These are phyloP conservation scores for Papiliotrema nemorosa DNA, from an alignment of 1,284 basidiomycete genomes.

Conservation along the genomic window DNA sequence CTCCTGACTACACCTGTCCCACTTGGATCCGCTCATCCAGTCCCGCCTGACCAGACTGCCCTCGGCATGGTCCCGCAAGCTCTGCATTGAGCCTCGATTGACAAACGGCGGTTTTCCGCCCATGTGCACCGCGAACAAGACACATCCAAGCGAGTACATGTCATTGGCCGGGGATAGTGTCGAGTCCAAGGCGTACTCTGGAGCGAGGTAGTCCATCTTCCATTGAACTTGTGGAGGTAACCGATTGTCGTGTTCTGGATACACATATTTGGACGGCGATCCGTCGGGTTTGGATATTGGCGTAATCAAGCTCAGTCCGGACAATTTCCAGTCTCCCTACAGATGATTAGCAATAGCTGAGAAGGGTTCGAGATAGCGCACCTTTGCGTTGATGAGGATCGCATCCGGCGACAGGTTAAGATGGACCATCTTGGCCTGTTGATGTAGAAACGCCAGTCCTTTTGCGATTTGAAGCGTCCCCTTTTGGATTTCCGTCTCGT, in stretches of 20 bases:
- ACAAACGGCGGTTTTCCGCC: conserved; percentile 83
- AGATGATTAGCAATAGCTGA: background rate
- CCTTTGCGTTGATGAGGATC: conserved; percentile 80
- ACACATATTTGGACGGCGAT: conserved; percentile 74
- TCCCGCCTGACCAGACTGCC: conserved; percentile 44
- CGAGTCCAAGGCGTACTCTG: conserved; percentile 92
- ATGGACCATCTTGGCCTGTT: conserved; percentile 85
- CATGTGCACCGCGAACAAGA: conserved; percentile 85
- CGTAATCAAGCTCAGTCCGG: conserved; percentile 83
- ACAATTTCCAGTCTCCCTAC: conserved; percentile 96
- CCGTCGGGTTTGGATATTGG: conserved; percentile 69
- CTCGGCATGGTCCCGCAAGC: conserved; percentile 74
- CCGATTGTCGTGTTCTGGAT: conserved; percentile 79
- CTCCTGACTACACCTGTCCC: conserved; percentile 42
- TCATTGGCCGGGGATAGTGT: conserved; percentile 80
- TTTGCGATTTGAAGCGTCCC: conserved; percentile 91
- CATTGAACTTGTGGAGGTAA: conserved; percentile 79
- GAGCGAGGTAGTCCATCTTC: conserved; percentile 93
- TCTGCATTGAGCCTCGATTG: conserved; percentile 77
- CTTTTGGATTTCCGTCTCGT: conserved; percentile 78
- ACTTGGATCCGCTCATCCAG: conserved; percentile 38
- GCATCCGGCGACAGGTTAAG: conserved; percentile 81
- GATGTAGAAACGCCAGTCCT: conserved; percentile 87
- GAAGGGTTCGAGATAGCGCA: conserved; percentile 46
- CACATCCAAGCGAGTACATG: conserved; percentile 88